Conservation (phyloP, 176 grass and related monocot species). For the Zea mays region Zm-B73-REFERENCE-NAM-5.0 NC_050096.1:215105501-215106000, state of each 20-base stretch:
- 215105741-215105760: conserved; percentile 95
- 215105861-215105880: conserved; percentile 51
- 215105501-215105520: not conserved
- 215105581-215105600: conserved; percentile 41
- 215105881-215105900: conserved; percentile 41
- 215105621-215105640: conserved; percentile 76
- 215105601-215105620: conserved; percentile 50
- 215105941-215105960: conserved; percentile 74
- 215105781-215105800: conserved; percentile 87
- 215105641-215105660: conserved; percentile 84
- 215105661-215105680: conserved; percentile 94
- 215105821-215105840: conserved; percentile 53
- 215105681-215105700: conserved; percentile 92
- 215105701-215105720: conserved; percentile 93
- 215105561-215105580: not conserved
- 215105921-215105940: conserved; percentile 38
- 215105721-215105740: conserved; percentile 94
- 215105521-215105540: not conserved
- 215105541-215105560: not conserved
- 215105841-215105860: conserved; percentile 39
- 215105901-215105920: conserved; percentile 18
- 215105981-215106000: conserved; percentile 99
- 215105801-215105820: conserved; percentile 86
- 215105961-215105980: conserved; percentile 85
- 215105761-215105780: conserved; percentile 73